phyloP scores from a whole-genome alignment of 148 eudicot genomes.

The Hydrangea macrophylla region DNA sequence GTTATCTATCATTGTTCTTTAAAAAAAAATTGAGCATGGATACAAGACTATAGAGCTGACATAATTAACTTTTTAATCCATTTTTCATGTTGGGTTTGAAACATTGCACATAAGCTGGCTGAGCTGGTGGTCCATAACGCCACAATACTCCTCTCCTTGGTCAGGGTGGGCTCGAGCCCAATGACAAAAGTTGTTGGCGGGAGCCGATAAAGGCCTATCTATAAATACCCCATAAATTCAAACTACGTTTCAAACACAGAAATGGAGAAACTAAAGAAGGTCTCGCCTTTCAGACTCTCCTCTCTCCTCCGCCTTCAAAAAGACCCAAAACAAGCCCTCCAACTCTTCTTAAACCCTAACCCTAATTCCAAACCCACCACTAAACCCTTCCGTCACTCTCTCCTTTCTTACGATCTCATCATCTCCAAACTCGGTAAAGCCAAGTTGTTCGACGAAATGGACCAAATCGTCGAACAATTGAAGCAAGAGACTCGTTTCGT shows the following conservation, averaged over 20 bases:
- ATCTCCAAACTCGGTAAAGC: constrained; percentile 83
- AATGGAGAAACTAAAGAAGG: constrained; percentile 39
- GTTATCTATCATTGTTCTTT: too few species aligned
- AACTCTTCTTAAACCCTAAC: constrained; percentile 72
- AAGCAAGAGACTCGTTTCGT: constrained; percentile 49
- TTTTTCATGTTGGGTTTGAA: too few species aligned
- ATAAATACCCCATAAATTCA: background rate
- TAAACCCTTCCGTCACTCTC: constrained; percentile 55
- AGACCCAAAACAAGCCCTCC: constrained; percentile 62
- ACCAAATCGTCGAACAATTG: constrained; percentile 39
- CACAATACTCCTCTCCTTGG: too few species aligned
- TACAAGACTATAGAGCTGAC: too few species aligned
- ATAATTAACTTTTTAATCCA: too few species aligned
- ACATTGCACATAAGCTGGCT: too few species aligned
- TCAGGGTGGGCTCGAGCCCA: too few species aligned
- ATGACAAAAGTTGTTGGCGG: background rate
- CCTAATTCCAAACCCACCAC: constrained; percentile 24
- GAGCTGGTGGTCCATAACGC: too few species aligned
- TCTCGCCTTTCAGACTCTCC: constrained; percentile 60
- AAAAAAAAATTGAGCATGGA: too few species aligned
- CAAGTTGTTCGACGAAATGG: constrained; percentile 63
- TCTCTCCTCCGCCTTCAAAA: constrained; percentile 57
- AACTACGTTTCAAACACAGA: background rate
- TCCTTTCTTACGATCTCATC: constrained; percentile 67
- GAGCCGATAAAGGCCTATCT: background rate